A percentile compares a stretch with the other conserved stretches of the same genome.
phyloP scores from a whole-genome alignment of 169 alveolate genomes.

The Besnoitia besnoiti region DNA sequence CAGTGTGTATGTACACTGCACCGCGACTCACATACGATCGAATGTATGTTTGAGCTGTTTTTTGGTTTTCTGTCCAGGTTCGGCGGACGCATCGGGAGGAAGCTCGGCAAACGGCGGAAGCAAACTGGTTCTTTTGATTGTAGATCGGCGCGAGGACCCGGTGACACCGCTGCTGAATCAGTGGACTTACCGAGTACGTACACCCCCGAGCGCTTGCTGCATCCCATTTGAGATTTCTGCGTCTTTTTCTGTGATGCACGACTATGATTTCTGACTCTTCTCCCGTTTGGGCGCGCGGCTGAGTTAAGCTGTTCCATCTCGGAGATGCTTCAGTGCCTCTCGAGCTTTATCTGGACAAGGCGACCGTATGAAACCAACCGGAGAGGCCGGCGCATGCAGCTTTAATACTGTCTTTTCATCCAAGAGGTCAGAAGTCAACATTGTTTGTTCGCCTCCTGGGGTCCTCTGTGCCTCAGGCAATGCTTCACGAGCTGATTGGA shows the following conservation, averaged over 20 bases:
- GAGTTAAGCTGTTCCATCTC: too few relatives aligned
- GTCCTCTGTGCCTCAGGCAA: conserved; percentile 69
- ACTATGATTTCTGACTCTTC: too few relatives aligned
- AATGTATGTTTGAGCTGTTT: too few relatives aligned
- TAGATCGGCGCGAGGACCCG: conserved; percentile 95
- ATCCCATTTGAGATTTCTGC: background rate
- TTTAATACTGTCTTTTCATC: too few relatives aligned
- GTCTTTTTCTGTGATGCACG: background rate
- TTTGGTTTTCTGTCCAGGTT: background rate
- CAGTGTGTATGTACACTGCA: background rate
- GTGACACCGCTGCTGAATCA: conserved; percentile 94
- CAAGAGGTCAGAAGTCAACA: too few relatives aligned
- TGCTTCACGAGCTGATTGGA: conserved; percentile 94
- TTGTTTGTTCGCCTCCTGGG: too few relatives aligned
- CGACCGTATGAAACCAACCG: too few relatives aligned
- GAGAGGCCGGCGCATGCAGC: too few relatives aligned
- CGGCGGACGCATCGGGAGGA: background rate
- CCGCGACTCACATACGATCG: too few relatives aligned
- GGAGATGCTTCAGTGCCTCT: too few relatives aligned
- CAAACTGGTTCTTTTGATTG: conserved; percentile 76
- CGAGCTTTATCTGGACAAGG: too few relatives aligned
- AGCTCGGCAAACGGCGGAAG: conserved; percentile 23
- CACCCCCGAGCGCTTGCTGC: background rate
- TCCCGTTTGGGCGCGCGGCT: too few relatives aligned
- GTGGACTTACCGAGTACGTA: conserved; percentile 93